Evolutionary conservation across 495 filamentous ascomycete genomes (phyloP).

Genomic region (Penicillium egyptiacum): DNA sequence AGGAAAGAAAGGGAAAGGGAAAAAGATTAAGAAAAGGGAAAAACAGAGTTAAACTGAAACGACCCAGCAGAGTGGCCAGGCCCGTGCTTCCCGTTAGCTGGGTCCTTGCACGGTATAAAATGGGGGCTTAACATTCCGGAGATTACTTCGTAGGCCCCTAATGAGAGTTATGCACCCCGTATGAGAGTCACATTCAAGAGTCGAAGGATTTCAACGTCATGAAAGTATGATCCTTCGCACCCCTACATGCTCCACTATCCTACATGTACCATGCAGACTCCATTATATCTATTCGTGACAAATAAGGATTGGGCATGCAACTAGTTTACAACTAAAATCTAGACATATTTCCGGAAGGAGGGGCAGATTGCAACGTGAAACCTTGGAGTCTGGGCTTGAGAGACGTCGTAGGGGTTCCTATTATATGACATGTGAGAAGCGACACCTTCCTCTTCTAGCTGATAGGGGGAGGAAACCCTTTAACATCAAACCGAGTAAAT

Average conservation of each 20-base stretch:
- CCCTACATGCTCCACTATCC: not conserved
- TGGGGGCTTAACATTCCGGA: slow-evolving; percentile 9
- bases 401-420: not conserved
- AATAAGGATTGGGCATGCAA: not conserved
- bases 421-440: not conserved
- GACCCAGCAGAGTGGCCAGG: slow-evolving; percentile 34
- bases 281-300: not conserved
- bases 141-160: slow-evolving; percentile 7
- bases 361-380: not conserved
- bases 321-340: not conserved
- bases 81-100: slow-evolving; percentile 38
- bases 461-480: not conserved
- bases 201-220: slow-evolving; percentile 5
- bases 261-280: not conserved
- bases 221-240: not conserved
- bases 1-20: not conserved
- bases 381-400: slow-evolving; percentile 2
- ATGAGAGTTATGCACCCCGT: too few relatives aligned
- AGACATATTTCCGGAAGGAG: not conserved
- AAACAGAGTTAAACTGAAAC: slow-evolving; percentile 30
- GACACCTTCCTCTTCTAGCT: slow-evolving; percentile 6
- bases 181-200: too few relatives aligned
- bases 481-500: not conserved
- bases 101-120: slow-evolving; percentile 16
- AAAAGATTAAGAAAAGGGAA: too few relatives aligned